Evolutionary conservation across 139 green algal genomes (phyloP).

Genomic region (Zygnema circumcarinatum): DNA sequence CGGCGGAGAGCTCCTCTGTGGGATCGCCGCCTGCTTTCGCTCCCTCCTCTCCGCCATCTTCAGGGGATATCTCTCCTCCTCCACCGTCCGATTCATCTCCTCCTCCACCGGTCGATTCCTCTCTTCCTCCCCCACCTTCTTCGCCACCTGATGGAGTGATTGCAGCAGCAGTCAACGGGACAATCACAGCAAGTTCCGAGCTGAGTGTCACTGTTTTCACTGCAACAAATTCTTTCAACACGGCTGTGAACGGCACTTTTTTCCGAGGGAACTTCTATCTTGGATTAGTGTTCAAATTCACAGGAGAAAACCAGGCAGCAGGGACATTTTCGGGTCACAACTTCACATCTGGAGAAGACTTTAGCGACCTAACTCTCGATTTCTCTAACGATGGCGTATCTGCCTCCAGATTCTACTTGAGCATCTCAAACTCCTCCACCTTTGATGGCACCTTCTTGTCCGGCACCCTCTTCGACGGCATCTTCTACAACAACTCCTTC

Average conservation of each 20-base stretch:
- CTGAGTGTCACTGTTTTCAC: neutral
- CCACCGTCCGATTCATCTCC: neutral
- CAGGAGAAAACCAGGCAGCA: neutral
- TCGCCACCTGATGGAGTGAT: neutral
- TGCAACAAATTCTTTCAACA: neutral
- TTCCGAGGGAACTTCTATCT: slow-evolving; percentile 18
- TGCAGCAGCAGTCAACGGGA: neutral
- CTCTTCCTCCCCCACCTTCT: neutral
- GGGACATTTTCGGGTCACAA: neutral
- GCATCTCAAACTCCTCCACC: neutral
- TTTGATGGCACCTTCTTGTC: neutral
- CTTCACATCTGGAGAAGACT: neutral
- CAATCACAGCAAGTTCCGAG: neutral
- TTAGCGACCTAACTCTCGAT: too few species aligned
- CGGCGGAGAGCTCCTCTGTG: neutral
- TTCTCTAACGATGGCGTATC: too few species aligned
- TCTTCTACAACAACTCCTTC: slow-evolving; percentile 11
- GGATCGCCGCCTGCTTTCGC: neutral
- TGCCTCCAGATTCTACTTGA: too few species aligned
- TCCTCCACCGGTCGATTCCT: neutral
- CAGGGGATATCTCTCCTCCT: neutral
- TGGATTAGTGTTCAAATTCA: slow-evolving; percentile 7
- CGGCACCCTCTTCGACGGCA: neutral
- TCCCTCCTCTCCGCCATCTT: neutral
- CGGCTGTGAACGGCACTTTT: neutral